Percentiles rank a stretch among this genome's conserved stretches.
phyloP scores from a whole-genome alignment of 2,329 filamentous ascomycete species.

The Rugonectria rugulosa region DNA sequence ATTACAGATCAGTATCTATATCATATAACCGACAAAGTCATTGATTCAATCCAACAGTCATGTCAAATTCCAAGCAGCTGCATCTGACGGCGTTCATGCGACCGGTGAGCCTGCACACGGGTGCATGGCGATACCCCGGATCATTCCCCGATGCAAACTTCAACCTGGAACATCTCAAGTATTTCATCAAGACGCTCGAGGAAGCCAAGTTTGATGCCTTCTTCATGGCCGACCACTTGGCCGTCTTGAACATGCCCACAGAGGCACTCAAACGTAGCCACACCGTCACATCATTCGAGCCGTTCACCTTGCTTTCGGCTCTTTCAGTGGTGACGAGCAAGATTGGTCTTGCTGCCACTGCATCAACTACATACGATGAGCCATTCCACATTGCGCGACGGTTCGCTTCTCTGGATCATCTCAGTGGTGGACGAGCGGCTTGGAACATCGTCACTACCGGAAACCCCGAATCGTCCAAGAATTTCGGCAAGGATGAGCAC shows the following conservation, averaged over 20 bases:
- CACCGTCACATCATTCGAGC: conserved; percentile 65
- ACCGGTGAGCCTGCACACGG: conserved; percentile 62
- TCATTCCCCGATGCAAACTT: conserved; percentile 65
- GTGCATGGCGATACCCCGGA: conserved; percentile 64
- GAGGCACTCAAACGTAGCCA: conserved; percentile 65
- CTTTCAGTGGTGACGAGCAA: conserved; percentile 56
- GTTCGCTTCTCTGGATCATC: conserved; percentile 61
- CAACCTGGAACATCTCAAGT: conserved; percentile 60
- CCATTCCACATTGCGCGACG: conserved; percentile 62
- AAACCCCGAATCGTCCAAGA: conserved; percentile 60
- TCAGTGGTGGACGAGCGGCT: conserved; percentile 57
- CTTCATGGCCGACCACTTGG: conserved; percentile 64
- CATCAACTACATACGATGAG: conserved; percentile 62
- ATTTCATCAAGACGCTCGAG: conserved; percentile 62
- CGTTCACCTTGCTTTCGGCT: conserved; percentile 60
- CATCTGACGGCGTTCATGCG: conserved; percentile 68
- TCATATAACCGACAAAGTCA: background rate
- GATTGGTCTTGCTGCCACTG: conserved; percentile 62
- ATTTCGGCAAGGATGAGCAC: conserved; percentile 59
- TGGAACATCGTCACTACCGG: conserved; percentile 64
- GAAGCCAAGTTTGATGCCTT: conserved; percentile 63
- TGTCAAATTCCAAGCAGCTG: conserved; percentile 45
- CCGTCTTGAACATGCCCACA: conserved; percentile 63
- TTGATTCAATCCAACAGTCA: no score
- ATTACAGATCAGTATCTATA: background rate